Percentiles rank a stretch among this genome's conserved stretches.
phyloP scores from a whole-genome alignment of 2,329 filamentous ascomycete species.

The Fusarium hainanense region DNA sequence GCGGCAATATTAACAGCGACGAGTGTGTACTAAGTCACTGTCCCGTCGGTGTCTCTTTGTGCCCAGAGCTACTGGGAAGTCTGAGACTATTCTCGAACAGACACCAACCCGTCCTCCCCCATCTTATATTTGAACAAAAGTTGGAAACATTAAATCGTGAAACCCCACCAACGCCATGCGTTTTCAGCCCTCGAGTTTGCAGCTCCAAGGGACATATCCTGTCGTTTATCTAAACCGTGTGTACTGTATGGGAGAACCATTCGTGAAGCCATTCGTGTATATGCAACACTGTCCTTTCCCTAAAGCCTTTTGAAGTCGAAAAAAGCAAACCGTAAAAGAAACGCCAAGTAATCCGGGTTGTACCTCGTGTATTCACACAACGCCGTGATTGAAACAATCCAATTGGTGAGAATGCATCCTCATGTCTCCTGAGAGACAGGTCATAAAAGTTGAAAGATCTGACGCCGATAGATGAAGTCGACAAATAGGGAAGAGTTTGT shows the following conservation, averaged over 20 bases:
- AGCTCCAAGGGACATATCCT: slow-evolving; percentile 26
- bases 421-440: neutral
- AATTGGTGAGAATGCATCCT: slow-evolving; percentile 13
- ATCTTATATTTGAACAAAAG: slow-evolving; percentile 28
- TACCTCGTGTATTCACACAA: slow-evolving; percentile 40
- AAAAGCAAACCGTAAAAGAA: neutral
- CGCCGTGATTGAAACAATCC: slow-evolving; percentile 31
- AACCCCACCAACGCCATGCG: slow-evolving; percentile 40
- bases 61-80: slow-evolving; percentile 1
- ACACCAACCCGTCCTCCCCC: neutral
- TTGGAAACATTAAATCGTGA: slow-evolving; percentile 34
- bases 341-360: slow-evolving; percentile 34
- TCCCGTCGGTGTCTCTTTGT: neutral
- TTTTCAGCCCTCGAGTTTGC: slow-evolving; percentile 34
- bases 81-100: slow-evolving; percentile 10
- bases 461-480: slow-evolving; percentile 15
- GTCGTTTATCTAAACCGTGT: slow-evolving; percentile 44
- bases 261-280: slow-evolving; percentile 42
- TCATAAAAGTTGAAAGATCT: slow-evolving; percentile 7
- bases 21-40: slow-evolving; percentile 23
- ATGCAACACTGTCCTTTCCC: slow-evolving; percentile 39
- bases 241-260: slow-evolving; percentile 27
- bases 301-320: slow-evolving; percentile 10
- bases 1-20: neutral
- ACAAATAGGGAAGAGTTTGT: neutral